phyloP scores from a whole-genome alignment of 352 stramenopile species.

The Globisporangium paddicum region DNA sequence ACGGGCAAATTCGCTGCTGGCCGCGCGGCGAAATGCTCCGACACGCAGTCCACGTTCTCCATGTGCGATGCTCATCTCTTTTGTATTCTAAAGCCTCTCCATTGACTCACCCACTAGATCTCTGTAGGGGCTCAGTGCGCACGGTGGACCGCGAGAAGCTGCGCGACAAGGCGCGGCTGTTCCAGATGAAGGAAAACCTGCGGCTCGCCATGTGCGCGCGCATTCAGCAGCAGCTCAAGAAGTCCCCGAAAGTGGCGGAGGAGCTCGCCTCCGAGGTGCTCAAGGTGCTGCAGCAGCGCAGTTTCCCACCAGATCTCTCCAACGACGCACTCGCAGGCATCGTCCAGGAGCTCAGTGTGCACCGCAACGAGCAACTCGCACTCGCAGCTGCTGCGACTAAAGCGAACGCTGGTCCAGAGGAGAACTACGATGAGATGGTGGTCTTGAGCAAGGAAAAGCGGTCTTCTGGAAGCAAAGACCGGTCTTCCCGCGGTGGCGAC shows the following conservation, averaged over 20 bases:
- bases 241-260: constrained; percentile 56
- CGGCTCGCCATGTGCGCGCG: constrained; percentile 62
- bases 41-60: constrained; percentile 42
- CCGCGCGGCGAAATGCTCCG: constrained; percentile 14
- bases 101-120: background rate
- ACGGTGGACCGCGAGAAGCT: constrained; percentile 67
- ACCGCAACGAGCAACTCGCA: constrained; percentile 30
- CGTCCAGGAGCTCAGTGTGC: constrained; percentile 33
- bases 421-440: background rate
- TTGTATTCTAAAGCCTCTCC: no score
- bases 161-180: constrained; percentile 51
- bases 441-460: constrained; percentile 9
- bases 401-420: background rate
- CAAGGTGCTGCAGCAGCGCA: constrained; percentile 41
- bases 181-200: constrained; percentile 76
- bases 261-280: constrained; percentile 56
- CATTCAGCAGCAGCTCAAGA: constrained; percentile 67
- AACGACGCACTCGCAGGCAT: constrained; percentile 36
- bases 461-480: constrained; percentile 20
- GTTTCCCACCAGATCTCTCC: constrained; percentile 28
- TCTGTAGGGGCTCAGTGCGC: constrained; percentile 34
- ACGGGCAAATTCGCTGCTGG: constrained; percentile 32
- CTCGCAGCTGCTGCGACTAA: constrained; percentile 13
- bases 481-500: constrained; percentile 7
- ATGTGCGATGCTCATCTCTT: no score